Evolutionary conservation across 2,329 filamentous ascomycete genomes (phyloP), one percentile per base, ranked within the genome.

Genomic region (Chrysosporium queenslandicum): DNA sequence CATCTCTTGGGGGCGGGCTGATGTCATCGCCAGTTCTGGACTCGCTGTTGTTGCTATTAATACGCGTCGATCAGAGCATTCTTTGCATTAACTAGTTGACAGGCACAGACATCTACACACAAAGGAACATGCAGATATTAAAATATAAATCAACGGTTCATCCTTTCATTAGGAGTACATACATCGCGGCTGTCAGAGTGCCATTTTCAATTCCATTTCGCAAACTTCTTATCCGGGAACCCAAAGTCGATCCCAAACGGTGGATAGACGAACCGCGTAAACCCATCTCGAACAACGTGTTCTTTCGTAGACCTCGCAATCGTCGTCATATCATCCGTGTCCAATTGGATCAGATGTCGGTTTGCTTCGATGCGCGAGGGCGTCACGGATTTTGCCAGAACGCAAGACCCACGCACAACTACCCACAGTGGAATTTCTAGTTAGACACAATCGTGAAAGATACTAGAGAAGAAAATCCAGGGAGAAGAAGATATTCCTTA

Each of bases 221-320:
- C 39, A 23, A 39, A 52, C 8, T 53, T 57, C 75, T 83, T 83
- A 64, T 86, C 83, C n/a, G 82, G 82, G 71, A 86, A 86, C 1
- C 83, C 83, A 65, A 87, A 83, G 61, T 83, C 74, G 46, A 84
- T 68, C 2, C 80, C 81, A 61, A 86, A 86, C 0, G 81, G 77
- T 58, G 83, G 83, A 65, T 82, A 85, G 30, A 86, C 80, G 56
- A 79, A 86, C 46, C 68, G 66, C 61, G 55, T 66, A 61, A 41
- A 60, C 58, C 39, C 54, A 29, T 50, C 43, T 45, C 52, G 65
- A 36, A 64, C 62, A 7, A 62, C 63, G 37, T 67, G 56, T 12
- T 65, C 59, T 14, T 68, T 61, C 0, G 63, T 64, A 56, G 68
- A 70, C 56, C 67, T 67, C 51, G 61, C 59, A 29, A 71, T 68